These are phyloP conservation scores for Ceratocystis variospora DNA, from an alignment of 2,329 filamentous ascomycete species.

Conservation along the genomic window DNA sequence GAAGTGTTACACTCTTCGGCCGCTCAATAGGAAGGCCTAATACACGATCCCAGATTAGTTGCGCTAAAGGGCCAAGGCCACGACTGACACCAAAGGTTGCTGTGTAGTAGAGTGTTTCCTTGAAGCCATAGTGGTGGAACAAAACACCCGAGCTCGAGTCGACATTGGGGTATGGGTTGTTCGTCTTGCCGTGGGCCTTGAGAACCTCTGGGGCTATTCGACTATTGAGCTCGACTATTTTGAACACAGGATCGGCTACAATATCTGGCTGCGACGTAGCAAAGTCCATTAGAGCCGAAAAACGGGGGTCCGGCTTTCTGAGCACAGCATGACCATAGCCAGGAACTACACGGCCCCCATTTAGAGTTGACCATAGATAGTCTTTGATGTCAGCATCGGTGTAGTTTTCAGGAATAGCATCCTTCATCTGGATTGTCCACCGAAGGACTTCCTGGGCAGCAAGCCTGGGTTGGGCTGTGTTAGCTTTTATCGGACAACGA, in stretches of 20 bases:
- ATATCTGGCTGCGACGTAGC: slow-evolving; percentile 75
- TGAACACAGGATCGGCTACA: slow-evolving; percentile 75
- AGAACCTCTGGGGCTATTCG: slow-evolving; percentile 82
- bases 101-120: slow-evolving; percentile 89
- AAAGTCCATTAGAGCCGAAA: slow-evolving; percentile 94
- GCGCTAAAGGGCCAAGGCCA: slow-evolving; percentile 74
- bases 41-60: slow-evolving; percentile 91
- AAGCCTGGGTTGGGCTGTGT: slow-evolving; percentile 37
- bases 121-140: slow-evolving; percentile 97
- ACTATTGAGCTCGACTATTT: slow-evolving; percentile 85
- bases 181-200: slow-evolving; percentile 93
- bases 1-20: slow-evolving; percentile 92
- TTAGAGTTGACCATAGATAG: slow-evolving; percentile 87
- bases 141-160: slow-evolving; percentile 86
- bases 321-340: slow-evolving; percentile 94
- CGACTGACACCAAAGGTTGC: slow-evolving; percentile 56
- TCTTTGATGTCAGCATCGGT: slow-evolving; percentile 68
- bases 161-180: slow-evolving; percentile 96
- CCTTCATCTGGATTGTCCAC: slow-evolving; percentile 95
- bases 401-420: slow-evolving; percentile 64
- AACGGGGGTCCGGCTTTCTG: slow-evolving; percentile 91
- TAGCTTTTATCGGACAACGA: neutral
- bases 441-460: slow-evolving; percentile 94
- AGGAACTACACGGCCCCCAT: slow-evolving; percentile 84
- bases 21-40: slow-evolving; percentile 91